Evolutionary conservation across 2,329 filamentous ascomycete species (phyloP).

Genomic region (Sporothrix variecibatus): DNA sequence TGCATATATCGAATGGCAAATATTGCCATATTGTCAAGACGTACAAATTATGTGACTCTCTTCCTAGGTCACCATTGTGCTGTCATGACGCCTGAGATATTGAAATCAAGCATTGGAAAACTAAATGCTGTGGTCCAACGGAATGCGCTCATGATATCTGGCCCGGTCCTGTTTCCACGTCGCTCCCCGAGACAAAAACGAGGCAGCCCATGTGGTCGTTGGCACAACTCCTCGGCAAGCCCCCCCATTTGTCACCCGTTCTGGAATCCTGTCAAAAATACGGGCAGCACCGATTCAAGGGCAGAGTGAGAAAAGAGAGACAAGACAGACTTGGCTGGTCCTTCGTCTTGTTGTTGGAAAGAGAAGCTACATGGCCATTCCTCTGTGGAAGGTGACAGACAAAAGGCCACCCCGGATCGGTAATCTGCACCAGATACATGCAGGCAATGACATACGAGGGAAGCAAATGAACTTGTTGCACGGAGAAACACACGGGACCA

Average conservation of each 20-base stretch:
- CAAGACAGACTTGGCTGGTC: background rate
- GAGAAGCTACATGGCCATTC: background rate
- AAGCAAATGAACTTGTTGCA: background rate
- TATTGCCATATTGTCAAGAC: background rate
- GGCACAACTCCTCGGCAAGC: background rate
- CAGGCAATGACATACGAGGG: slow-evolving; percentile 11
- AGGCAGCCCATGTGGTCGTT: background rate
- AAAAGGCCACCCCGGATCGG: background rate
- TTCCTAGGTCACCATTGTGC: background rate
- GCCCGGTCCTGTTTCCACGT: background rate
- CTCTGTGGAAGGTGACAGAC: background rate
- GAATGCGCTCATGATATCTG: background rate
- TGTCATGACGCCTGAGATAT: background rate
- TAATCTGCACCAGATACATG: slow-evolving; percentile 16
- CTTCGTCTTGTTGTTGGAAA: background rate
- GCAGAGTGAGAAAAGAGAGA: background rate
- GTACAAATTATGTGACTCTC: background rate
- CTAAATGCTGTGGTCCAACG: background rate
- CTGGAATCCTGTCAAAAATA: background rate
- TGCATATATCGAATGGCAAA: background rate
- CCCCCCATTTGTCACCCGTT: background rate
- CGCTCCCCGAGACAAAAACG: background rate
- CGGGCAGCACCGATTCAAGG: background rate
- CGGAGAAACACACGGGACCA: background rate
- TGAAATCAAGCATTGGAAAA: background rate